Evolutionary conservation across 306 rosid genomes (phyloP).

Genomic region (Dalbergia oliveri): DNA sequence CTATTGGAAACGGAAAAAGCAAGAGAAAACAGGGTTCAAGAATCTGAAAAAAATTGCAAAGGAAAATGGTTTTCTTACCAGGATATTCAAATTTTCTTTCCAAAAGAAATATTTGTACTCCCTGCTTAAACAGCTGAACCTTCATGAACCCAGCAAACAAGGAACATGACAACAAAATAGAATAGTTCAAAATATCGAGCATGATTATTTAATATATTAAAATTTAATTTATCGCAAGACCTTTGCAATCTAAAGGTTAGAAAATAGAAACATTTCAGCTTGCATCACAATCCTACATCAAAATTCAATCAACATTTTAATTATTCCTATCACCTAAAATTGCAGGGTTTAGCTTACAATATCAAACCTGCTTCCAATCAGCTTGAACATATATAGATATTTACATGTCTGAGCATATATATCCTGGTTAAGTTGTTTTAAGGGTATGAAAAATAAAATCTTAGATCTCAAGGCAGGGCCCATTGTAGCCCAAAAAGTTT

Average conservation of each 20-base stretch:
- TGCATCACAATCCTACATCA: slow-evolving; percentile 32
- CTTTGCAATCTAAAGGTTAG: slow-evolving; percentile 24
- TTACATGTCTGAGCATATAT: slow-evolving; percentile 9
- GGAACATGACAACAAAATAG: slow-evolving; percentile 34
- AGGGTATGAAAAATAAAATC: slow-evolving; percentile 6
- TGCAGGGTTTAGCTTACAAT: slow-evolving; percentile 27
- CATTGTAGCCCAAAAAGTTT: slow-evolving; percentile 25
- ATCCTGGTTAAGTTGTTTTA: slow-evolving; percentile 15
- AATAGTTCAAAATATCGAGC: slow-evolving; percentile 35
- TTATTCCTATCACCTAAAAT: slow-evolving; percentile 4
- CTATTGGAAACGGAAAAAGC: slow-evolving; percentile 35
- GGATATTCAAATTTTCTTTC: slow-evolving; percentile 73
- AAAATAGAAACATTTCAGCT: slow-evolving; percentile 6
- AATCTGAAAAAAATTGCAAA: slow-evolving; percentile 26
- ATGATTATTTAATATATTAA: slow-evolving; percentile 22
- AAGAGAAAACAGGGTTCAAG: slow-evolving; percentile 30
- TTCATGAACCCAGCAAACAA: slow-evolving; percentile 56
- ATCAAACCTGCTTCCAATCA: slow-evolving; percentile 14
- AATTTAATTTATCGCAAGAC: slow-evolving; percentile 8
- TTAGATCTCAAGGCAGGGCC: slow-evolving; percentile 11
- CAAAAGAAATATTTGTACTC: slow-evolving; percentile 91
- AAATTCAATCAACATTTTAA: slow-evolving; percentile 16
- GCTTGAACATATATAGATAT: neutral
- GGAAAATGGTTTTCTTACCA: slow-evolving; percentile 53
- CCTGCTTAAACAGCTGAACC: slow-evolving; percentile 95